Percentiles rank a stretch among this genome's conserved stretches.
Evolutionary conservation across 2,329 filamentous ascomycete species (phyloP).

Genomic region (Pseudogymnoascus sp.): DNA sequence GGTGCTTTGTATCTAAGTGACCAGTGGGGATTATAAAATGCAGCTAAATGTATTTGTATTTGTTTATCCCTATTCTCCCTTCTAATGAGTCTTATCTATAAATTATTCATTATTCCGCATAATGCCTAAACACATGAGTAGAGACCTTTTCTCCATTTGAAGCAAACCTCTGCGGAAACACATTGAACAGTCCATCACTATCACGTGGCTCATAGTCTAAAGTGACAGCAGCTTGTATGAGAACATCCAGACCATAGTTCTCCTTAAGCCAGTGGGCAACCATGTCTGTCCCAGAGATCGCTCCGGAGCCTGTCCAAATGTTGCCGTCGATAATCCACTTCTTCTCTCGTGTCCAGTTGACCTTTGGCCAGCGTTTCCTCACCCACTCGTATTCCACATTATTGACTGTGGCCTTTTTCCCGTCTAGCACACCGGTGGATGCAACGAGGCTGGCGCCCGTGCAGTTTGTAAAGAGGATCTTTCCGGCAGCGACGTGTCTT

Average conservation of each 20-base stretch:
- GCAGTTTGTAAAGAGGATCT: slow-evolving; percentile 32
- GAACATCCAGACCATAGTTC: slow-evolving; percentile 20
- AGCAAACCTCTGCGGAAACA: no score
- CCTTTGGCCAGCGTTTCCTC: slow-evolving; percentile 30
- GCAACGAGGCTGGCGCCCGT: slow-evolving; percentile 32
- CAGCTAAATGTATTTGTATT: no score
- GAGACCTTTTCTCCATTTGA: no score
- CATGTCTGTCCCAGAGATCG: slow-evolving; percentile 36
- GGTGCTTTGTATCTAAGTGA: no score
- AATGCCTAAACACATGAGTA: no score
- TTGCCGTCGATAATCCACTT: slow-evolving; percentile 41
- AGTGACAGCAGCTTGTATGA: slow-evolving; percentile 8
- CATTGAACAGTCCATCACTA: slow-evolving; percentile 10
- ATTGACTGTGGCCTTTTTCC: slow-evolving; percentile 37
- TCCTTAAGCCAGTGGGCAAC: slow-evolving; percentile 22
- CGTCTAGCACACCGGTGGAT: slow-evolving; percentile 34
- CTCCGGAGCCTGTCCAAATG: slow-evolving; percentile 40
- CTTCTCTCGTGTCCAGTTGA: slow-evolving; percentile 37
- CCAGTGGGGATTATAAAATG: no score
- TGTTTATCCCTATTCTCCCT: no score
- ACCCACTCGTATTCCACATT: slow-evolving; percentile 29
- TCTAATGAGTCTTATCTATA: no score
- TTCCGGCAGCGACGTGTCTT: slow-evolving; percentile 31
- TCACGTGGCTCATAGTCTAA: slow-evolving; percentile 24
- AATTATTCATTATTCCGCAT: no score